Evolutionary conservation across 164 flowering plant genomes (phyloP).

Genomic region (Santalum album): DNA sequence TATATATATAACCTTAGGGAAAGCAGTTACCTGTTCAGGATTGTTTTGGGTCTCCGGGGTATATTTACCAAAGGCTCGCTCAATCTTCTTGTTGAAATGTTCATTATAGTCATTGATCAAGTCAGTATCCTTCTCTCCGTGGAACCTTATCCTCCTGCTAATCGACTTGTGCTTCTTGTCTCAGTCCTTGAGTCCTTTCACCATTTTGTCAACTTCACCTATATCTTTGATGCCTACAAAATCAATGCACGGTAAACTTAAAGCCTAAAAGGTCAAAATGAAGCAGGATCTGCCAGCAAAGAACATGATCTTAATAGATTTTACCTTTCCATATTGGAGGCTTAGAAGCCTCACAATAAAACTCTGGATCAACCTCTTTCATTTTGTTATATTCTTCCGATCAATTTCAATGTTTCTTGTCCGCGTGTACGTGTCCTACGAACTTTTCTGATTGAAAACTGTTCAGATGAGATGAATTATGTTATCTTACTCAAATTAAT

Average conservation of each 20-base stretch:
- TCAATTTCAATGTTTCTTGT: slow-evolving; percentile 69
- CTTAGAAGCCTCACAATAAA: slow-evolving; percentile 93
- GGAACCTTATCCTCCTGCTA: slow-evolving; percentile 86
- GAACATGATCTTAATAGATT: background rate
- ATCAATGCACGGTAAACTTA: background rate
- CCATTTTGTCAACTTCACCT: slow-evolving; percentile 84
- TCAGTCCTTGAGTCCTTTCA: slow-evolving; percentile 73
- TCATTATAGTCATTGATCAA: too few species aligned
- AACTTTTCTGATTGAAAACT: slow-evolving; percentile 91
- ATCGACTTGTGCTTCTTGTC: slow-evolving; percentile 65
- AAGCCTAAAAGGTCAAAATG: background rate
- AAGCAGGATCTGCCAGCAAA: background rate
- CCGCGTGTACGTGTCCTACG: slow-evolving; percentile 86
- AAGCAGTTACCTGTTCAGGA: slow-evolving; percentile 92
- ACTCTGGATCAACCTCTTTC: slow-evolving; percentile 96
- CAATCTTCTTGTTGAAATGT: too few species aligned
- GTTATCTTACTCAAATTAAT: background rate
- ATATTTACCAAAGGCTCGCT: too few species aligned
- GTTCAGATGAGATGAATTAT: slow-evolving; percentile 11
- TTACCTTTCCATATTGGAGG: too few species aligned
- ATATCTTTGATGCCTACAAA: too few species aligned
- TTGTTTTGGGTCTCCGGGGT: slow-evolving; percentile 98
- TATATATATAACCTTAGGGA: slow-evolving; percentile 36
- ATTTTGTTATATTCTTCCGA: slow-evolving; percentile 70
- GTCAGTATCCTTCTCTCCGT: too few species aligned